A percentile compares a stretch with the other conserved stretches of the same genome.
Conservation (phyloP, 176 grass and related monocot species). For the Carex pumila region DNA sequence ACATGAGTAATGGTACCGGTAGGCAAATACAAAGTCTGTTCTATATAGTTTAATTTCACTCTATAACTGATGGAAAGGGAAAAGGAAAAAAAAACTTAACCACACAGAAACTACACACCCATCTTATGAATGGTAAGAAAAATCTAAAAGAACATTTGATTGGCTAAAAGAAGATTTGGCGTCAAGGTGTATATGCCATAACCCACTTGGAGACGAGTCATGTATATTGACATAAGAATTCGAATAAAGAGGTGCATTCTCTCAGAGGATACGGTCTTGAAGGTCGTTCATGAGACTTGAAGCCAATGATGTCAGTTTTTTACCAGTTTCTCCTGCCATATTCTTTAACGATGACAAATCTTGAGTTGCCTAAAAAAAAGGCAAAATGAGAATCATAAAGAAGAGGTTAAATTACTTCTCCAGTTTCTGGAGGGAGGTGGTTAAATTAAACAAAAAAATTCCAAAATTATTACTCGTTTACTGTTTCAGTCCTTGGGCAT, state of each 20-base stretch:
- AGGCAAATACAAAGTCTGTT: constrained; percentile 12
- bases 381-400: neutral
- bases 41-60: constrained; percentile 21
- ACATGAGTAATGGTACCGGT: neutral
- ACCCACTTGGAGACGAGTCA: neutral
- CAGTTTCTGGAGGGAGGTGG: no score
- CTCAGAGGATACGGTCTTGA: constrained; percentile 79
- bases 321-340: constrained; percentile 88
- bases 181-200: neutral
- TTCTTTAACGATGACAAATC: constrained; percentile 87
- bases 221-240: constrained; percentile 12
- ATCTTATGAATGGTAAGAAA: neutral
- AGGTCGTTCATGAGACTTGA: constrained; percentile 84
- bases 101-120: neutral
- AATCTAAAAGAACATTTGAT: constrained; percentile 13
- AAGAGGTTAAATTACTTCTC: neutral
- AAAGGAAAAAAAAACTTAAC: neutral
- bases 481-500: neutral
- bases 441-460: neutral
- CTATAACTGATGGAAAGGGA: neutral
- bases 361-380: constrained; percentile 59
- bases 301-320: constrained; percentile 75
- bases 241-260: neutral
- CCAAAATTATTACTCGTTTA: neutral
- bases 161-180: constrained; percentile 9